Evolutionary conservation across 2,329 filamentous ascomycete genomes (phyloP).

Genomic region (Balansia obtecta): DNA sequence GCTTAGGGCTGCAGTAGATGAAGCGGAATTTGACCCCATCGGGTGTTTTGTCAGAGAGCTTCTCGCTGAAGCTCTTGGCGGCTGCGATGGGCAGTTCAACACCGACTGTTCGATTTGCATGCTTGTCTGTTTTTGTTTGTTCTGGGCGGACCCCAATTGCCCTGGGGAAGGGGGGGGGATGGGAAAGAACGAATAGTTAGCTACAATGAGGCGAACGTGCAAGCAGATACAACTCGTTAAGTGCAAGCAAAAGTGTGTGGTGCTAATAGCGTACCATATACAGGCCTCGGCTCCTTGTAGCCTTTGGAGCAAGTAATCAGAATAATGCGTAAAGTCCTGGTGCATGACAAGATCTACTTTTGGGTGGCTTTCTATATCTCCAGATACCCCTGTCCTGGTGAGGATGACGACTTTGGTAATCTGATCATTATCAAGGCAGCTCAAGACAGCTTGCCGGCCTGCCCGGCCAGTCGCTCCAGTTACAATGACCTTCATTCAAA

Average conservation of each 20-base stretch:
- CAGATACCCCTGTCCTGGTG: conserved; percentile 32
- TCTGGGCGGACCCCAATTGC: conserved; percentile 29
- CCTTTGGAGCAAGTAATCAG: conserved; percentile 21
- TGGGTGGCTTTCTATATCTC: conserved; percentile 28
- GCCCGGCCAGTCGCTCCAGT: conserved; percentile 46
- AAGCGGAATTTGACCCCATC: conserved; percentile 26
- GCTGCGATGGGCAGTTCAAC: conserved; percentile 47
- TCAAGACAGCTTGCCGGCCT: conserved; percentile 38
- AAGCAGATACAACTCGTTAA: too few species aligned
- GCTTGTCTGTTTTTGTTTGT: conserved; percentile 35
- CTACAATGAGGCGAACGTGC: too few species aligned
- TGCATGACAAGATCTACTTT: conserved; percentile 38
- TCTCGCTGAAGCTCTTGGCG: conserved; percentile 38
- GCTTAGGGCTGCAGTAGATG: conserved; percentile 28
- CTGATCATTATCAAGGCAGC: conserved; percentile 34
- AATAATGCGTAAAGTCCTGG: conserved; percentile 40
- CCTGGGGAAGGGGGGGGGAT: conserved; percentile 19
- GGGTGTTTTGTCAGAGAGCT: conserved; percentile 18
- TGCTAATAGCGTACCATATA: conserved; percentile 39
- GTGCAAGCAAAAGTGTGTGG: too few species aligned
- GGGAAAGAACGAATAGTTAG: neutral
- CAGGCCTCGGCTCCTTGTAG: conserved; percentile 45
- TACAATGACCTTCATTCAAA: conserved; percentile 45
- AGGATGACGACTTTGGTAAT: conserved; percentile 41
- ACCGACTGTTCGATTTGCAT: conserved; percentile 35